Conservation (phyloP, 2,329 filamentous ascomycete species). For the Colletotrichum euphorbiae region DNA sequence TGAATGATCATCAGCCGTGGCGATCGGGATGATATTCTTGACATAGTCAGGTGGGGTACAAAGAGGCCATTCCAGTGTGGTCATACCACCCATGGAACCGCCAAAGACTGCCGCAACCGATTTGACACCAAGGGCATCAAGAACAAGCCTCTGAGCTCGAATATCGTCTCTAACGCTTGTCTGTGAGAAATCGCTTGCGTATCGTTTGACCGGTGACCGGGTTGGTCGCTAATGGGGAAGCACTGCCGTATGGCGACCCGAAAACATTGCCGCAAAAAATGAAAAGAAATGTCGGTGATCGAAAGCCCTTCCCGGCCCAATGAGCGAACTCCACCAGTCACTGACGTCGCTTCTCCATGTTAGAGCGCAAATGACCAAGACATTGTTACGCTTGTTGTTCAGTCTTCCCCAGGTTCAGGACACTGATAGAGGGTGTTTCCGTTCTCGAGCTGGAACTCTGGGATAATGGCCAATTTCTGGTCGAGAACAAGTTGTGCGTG, state of each 20-base stretch:
- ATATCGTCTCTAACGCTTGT: conserved; percentile 78
- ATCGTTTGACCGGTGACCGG: conserved; percentile 39
- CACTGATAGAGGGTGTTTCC: conserved; percentile 84
- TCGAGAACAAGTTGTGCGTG: conserved; percentile 87
- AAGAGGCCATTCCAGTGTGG: conserved; percentile 67
- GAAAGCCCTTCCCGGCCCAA: conserved; percentile 81
- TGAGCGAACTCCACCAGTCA: conserved; percentile 89
- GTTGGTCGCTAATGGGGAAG: conserved; percentile 66
- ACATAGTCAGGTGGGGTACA: conserved; percentile 63
- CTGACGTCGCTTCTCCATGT: conserved; percentile 86
- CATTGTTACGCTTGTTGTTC: conserved; percentile 70
- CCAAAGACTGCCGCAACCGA: conserved; percentile 66
- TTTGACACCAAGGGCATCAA: conserved; percentile 65
- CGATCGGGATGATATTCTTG: conserved; percentile 64
- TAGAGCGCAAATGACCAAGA: conserved; percentile 82
- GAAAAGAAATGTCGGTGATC: conserved; percentile 86
- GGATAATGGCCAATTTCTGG: conserved; percentile 87
- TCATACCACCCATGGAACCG: conserved; percentile 70
- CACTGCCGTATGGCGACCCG: conserved; percentile 85
- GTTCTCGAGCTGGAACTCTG: conserved; percentile 91
- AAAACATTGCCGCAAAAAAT: conserved; percentile 87
- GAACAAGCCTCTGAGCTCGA: conserved; percentile 63
- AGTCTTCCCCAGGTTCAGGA: conserved; percentile 71
- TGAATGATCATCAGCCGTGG: conserved; percentile 66
- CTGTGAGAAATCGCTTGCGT: conserved; percentile 68